Base-by-base conservation (phyloP, 192 early-diverging fungal species). In the Chytriomyces confervae region DNA sequence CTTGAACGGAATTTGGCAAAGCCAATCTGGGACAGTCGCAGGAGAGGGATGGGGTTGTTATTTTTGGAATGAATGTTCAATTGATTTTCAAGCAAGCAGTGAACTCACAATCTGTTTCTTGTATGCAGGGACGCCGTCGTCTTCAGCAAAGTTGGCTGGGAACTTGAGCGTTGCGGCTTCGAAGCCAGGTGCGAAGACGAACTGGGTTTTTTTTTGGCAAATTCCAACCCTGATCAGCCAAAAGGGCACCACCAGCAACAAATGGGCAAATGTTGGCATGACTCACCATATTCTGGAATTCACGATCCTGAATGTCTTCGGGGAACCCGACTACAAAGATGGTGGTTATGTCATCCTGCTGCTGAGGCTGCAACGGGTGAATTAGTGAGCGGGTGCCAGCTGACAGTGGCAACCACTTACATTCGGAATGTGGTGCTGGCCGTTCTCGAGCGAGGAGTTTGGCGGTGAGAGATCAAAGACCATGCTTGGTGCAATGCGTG, bases 271-370 rank as follows among this genome's bases (percentile, higher is more conserved):
- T 11, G 44, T 46, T 13, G 10, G 11, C 18, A 5, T 13, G 9
- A 36, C 50, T 72, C 36, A 72, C 69, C 69, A 72, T 72, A 53
- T 72, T 72, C 80, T 97, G 97, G 79, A 99, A 98, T 84, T 99
- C 97, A 48, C 97, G 87, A 84, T 99, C 97, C 81, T 91, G 91
- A 93, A 98, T 97, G 83, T 99, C 96, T n/a, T 97, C 95, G n/a
- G 97, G 97, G 76, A 99, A 97, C 5, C 97, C 97, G 50, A 97
- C 96, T 9, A 99, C 96, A 88, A 98, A 98, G 79, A 99, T 98
- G 77, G 96, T 98, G 43, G 96, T 95, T 69, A 99, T 96, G 67
- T 99, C 97, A 76, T 99, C 95, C 29, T 36, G 29, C 13, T 57
- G 53, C 13, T 11, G 13, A 57, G 53, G 20, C 53, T 57, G 53